Evolutionary conservation across 78 protist species (phyloP).

Genomic region (Guillardia theta): DNA sequence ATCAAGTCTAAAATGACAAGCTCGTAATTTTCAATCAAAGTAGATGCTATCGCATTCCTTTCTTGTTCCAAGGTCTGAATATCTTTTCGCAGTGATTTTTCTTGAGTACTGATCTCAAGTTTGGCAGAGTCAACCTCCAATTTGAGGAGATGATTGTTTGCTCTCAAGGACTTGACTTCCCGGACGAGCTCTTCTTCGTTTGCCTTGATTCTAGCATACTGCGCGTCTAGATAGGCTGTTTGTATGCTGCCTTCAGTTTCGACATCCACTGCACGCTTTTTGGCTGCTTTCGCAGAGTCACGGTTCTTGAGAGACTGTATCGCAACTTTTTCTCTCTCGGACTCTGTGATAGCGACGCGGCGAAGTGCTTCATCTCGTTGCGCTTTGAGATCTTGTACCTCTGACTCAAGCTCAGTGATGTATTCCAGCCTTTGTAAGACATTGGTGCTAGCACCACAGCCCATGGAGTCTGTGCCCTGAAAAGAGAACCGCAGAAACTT

Average conservation of each 20-base stretch:
- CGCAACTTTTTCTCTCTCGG: not conserved
- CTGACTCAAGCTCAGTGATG: not conserved
- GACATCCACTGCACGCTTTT: not conserved
- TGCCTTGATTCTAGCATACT: not conserved
- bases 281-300: not conserved
- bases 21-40: not conserved
- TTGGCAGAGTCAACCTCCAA: not conserved
- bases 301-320: not conserved
- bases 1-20: not conserved
- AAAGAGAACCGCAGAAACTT: not conserved
- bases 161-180: not conserved
- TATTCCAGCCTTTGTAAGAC: not conserved
- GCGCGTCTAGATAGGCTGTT: not conserved
- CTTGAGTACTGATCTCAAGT: not conserved
- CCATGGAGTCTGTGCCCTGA: not conserved
- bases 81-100: not conserved
- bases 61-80: not conserved
- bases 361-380: not conserved
- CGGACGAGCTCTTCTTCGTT: not conserved
- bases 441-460: not conserved
- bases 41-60: not conserved
- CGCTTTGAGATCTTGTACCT: conserved; percentile 1
- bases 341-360: not conserved
- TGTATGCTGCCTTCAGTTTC: not conserved
- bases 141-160: not conserved